Conservation (phyloP, 225 moss, liverwort and hornwort species). For the Pseudisothecium myosuroides region DNA sequence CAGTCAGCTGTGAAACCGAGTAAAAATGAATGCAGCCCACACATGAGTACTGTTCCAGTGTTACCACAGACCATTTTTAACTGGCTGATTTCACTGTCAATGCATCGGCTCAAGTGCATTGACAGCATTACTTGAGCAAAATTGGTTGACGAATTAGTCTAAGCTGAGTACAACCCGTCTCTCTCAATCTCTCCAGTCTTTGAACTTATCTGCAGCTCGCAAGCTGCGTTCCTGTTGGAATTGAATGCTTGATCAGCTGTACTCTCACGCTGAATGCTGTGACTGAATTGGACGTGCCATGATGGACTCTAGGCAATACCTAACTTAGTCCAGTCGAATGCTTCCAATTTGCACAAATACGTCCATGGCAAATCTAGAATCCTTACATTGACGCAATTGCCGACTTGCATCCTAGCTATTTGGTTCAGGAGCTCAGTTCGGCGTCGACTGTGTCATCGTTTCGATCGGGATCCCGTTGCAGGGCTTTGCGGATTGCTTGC, state of each 20-base stretch:
- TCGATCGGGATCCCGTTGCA: not conserved
- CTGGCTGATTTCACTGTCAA: not conserved
- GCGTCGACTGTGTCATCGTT: not conserved
- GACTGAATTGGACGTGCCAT: not conserved
- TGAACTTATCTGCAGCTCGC: not conserved
- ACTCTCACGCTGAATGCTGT: not conserved
- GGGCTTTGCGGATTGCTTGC: not conserved
- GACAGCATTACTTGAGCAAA: not conserved
- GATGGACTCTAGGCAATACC: not conserved
- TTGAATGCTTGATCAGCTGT: not conserved
- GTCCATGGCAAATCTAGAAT: not conserved
- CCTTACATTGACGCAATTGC: not conserved
- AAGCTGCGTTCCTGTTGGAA: not conserved
- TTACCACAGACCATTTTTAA: not conserved
- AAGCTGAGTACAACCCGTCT: no score
- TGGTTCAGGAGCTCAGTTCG: not conserved
- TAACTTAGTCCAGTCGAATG: not conserved
- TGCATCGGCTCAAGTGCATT: not conserved
- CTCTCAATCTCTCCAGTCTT: not conserved
- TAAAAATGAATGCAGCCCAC: not conserved
- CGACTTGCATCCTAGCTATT: not conserved
- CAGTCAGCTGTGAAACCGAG: not conserved
- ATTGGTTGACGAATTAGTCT: not conserved
- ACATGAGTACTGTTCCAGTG: not conserved
- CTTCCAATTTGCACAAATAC: not conserved